Base-by-base conservation (phyloP, 169 alveolate genomes). In the Plasmodium relictum region DNA sequence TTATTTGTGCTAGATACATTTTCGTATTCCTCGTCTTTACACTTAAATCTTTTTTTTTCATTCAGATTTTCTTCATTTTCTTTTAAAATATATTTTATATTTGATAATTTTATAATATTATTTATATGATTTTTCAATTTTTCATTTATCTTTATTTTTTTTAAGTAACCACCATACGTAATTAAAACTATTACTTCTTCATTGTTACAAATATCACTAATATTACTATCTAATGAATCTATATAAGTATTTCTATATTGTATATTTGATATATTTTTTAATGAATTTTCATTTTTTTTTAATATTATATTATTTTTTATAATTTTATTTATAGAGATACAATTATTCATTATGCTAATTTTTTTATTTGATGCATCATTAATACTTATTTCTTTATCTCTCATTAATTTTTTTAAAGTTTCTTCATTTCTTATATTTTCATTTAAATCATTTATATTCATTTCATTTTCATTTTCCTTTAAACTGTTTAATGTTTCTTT, bases 81-180 rank as follows among this genome's bases (percentile, higher is more conserved):
- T 45, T 83, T 83, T 61, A 83, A 83, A 83, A 83, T 83, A 61
- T 83, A 83, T 42, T 83, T 83, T 9, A 56, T 85, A 61, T 83
- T 83, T 18, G 91, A 69, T 41, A 83, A 20, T 56, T 83, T 83
- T 4, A 83, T 83, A 22, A 45, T 69, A 22, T 83, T 83, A 50
- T 83, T 83, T 73, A 44, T 37, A 63, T 83, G 83, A 69, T 83
- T 83, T 56, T 83, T 83, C 52, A 83, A 70, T 39, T 83, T 83
- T 18, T 83, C 91, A 22, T 45, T 61, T 3, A 83, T 56, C 41
- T 83, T 83, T 20, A 83, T 83, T 61, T 83, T 83, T 62, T 83
- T 83, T 42, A 83, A 39, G 26, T 83, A 83, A 12, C 91, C 91
- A 16, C 91, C 91, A 37, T 83, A 54, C 14, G 91, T 83, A 18